These are phyloP conservation scores for Coriolopsis trogii DNA, from an alignment of 1,284 basidiomycete genomes.

Conservation along the genomic window DNA sequence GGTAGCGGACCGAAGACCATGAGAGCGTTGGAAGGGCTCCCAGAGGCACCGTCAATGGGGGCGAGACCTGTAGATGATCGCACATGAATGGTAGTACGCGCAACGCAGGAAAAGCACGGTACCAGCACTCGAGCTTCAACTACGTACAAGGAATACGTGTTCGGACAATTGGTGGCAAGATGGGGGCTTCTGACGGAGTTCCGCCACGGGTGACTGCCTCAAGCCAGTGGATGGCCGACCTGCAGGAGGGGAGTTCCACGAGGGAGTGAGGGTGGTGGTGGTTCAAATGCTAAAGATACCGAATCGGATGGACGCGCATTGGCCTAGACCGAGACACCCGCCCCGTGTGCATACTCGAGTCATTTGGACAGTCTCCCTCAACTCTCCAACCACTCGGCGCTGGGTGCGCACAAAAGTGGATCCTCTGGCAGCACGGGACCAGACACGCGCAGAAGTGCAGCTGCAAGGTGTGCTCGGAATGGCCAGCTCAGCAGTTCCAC, in stretches of 20 bases:
- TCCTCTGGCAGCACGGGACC: too few species aligned
- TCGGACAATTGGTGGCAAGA: too few species aligned
- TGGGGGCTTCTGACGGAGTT: neutral
- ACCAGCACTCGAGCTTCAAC: too few species aligned
- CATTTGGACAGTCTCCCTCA: slow-evolving; percentile 4
- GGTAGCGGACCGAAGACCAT: slow-evolving; percentile 3
- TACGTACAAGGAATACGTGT: too few species aligned
- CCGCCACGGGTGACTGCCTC: neutral
- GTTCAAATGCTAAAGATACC: slow-evolving; percentile 15
- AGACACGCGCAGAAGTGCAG: too few species aligned
- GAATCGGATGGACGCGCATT: slow-evolving; percentile 8
- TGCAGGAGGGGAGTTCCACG: slow-evolving; percentile 14
- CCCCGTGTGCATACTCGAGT: neutral
- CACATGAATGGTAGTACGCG: slow-evolving; percentile 18
- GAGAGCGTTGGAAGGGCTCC: slow-evolving; percentile 2
- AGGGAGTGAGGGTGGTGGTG: slow-evolving; percentile 5
- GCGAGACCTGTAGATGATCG: slow-evolving; percentile 18
- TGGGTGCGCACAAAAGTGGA: too few species aligned
- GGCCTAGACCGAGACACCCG: neutral
- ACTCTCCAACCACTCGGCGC: neutral
- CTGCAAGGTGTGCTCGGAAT: neutral
- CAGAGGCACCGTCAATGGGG: slow-evolving; percentile 14
- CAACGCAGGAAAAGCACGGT: slow-evolving; percentile 18
- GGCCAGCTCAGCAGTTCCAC: neutral
- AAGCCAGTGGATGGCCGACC: too few species aligned